Evolutionary conservation across 805 yeast genomes (phyloP).

Genomic region (Wickerhamiella sergipiensis): DNA sequence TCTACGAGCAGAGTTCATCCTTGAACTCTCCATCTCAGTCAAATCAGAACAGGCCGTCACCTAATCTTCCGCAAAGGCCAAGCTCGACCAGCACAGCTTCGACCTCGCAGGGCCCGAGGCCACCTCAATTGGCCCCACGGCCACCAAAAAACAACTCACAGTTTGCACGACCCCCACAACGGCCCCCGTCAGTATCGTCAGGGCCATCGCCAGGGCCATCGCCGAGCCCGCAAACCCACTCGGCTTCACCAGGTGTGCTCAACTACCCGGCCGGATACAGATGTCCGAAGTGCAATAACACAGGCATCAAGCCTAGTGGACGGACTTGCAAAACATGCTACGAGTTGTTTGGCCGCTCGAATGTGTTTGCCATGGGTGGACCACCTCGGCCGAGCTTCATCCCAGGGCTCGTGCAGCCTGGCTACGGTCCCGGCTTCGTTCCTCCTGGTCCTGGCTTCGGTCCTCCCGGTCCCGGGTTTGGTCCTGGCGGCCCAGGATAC

Average conservation of each 20-base stretch:
- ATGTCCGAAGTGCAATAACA: conserved; percentile 59
- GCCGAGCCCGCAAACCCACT: neutral
- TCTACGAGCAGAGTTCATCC: neutral
- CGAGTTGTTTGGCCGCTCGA: conserved; percentile 31
- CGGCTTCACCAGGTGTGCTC: neutral
- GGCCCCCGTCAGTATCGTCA: neutral
- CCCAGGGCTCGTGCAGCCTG: neutral
- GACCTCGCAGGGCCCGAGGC: neutral
- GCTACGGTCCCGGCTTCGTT: too few species aligned
- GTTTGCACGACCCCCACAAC: neutral
- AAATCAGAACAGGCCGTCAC: neutral
- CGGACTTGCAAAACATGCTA: conserved; percentile 56
- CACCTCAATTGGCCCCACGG: neutral
- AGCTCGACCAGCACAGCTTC: neutral
- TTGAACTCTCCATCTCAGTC: neutral
- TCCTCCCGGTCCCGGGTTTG: too few species aligned
- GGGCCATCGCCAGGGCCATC: neutral
- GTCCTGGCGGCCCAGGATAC: too few species aligned
- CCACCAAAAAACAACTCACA: neutral
- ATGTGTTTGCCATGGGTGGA: neutral
- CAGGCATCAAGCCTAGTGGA: conserved; percentile 53
- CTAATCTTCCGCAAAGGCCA: neutral
- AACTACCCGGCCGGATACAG: conserved; percentile 42
- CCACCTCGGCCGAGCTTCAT: conserved; percentile 15
- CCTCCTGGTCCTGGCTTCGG: neutral